Base-by-base conservation (phyloP, 495 filamentous ascomycete species). In the Collariella sp. region DNA sequence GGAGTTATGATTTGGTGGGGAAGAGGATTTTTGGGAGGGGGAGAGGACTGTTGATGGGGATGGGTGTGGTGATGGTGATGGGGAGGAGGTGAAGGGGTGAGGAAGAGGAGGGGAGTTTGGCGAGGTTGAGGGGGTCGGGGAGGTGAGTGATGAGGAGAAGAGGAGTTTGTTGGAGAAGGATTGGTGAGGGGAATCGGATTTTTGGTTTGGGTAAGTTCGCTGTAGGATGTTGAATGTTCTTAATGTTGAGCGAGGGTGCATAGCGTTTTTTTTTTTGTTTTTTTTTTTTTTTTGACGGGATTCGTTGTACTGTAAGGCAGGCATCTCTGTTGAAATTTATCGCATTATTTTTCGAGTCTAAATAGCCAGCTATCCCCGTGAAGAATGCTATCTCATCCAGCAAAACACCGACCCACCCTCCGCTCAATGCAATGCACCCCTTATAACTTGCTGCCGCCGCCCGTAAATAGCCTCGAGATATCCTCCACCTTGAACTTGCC, bases 11-110 rank as follows among this genome's bases (percentile, higher is more conserved):
- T 72, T 36, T 11, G 2, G 61, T 83, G 22, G 87, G 87, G 48
- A 79, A 78, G 59, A 60, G 51, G 22, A 12, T 86, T 96, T 94
- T 73, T 90, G 91, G 26, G 86, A 96, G 64, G 93, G 93, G 15
- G 93, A 96, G 80, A 77, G 86, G 68, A 93, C 89, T 12, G 13
- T 57, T 7, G 59, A 70, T 48, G 68, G 68, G 19, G 67, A 62
- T 20, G 61, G 62, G 16, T 52, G 56, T 0, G 62, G 29, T 13
- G 20, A 39, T 16, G 52, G 31, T 15, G 58, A 50, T 7, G 35
- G 19, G 44, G 22, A 19, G 34, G 35, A 36, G n/a, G n/a, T n/a
- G n/a, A n/a, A 29, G 23, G 22, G 33, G 55, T 0, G 31, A 40
- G 9, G 42, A 46, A 23, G 52, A 51, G 53, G 49, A 31, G 26